Evolutionary conservation across 2,329 filamentous ascomycete species (phyloP), one percentile per base, ranked within the genome.

Genomic region (Graphilbum fragrans): DNA sequence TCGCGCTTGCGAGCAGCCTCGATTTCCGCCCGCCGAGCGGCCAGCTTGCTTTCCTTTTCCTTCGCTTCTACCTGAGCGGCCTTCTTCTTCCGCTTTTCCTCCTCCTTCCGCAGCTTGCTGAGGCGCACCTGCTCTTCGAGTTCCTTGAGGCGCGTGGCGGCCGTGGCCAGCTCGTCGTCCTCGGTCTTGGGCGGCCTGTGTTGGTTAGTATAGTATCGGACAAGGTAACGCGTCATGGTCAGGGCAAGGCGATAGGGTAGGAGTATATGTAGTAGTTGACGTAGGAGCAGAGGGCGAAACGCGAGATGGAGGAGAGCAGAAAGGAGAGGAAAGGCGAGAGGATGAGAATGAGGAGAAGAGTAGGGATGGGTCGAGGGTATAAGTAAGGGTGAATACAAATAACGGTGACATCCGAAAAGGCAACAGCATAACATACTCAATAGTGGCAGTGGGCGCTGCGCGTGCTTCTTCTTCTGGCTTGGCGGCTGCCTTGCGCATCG

Each of bases 21-120:
- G 43, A 96, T 82, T 61, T 98, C 90, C 2, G 86, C 88, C 51
- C 86, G 80, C 53, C 92, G 85, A 29, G 84, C 82, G 20, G 85
- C 85, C 49, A 95, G 68, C 57, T 83, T 82, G 41, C 79, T 70
- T 58, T 96, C 90, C 57, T 93, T 88, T 53, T 94, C 86, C 60
- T 86, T 90, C 8, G 87, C 77, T 51, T 92, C 86, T 38, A 82
- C 83, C 54, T 84, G 70, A 10, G 87, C 87, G 19, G 86, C 90
- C 65, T 94, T 88, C 67, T 87, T 92, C 52, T 76, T 82, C 48
- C 81, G 85, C 69, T 94, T 95, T 64, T 95, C 92, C 59, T 98
- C 92, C 51, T 93, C 84, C 62, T 94, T 96, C 69, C 86, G 90
- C 40, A 96, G 65, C 66, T 96, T 98, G 53, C 88, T 86, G 56